A percentile compares a stretch with the other conserved stretches of the same genome.
phyloP scores from a whole-genome alignment of 495 filamentous ascomycete genomes.

The Mytilinidion resinicola region DNA sequence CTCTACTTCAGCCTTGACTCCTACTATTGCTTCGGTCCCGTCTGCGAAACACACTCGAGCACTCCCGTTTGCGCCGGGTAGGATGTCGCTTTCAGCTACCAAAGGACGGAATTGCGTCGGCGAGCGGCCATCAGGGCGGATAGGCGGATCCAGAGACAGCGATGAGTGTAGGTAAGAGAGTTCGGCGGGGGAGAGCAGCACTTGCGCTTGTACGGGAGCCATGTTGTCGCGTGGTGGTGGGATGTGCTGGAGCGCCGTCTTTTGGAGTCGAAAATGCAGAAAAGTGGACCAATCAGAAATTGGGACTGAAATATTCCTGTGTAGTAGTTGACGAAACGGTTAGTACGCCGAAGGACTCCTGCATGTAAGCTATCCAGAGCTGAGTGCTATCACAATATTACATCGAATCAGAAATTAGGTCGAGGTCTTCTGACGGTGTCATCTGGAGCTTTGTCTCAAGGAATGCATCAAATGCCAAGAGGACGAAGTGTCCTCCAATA shows the following conservation, averaged over 20 bases:
- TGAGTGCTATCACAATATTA: too few relatives aligned
- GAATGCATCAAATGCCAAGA: too few relatives aligned
- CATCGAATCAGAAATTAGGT: too few relatives aligned
- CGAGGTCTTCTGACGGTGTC: too few relatives aligned
- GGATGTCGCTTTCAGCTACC: slow-evolving; percentile 78
- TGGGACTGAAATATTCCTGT: neutral
- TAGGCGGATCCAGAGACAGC: slow-evolving; percentile 68
- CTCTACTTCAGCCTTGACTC: slow-evolving; percentile 90
- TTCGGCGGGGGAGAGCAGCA: slow-evolving; percentile 84
- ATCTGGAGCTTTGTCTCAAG: too few relatives aligned
- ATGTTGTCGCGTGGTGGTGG: slow-evolving; percentile 12
- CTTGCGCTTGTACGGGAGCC: slow-evolving; percentile 30
- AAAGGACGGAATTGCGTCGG: slow-evolving; percentile 86
- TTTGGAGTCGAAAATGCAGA: neutral
- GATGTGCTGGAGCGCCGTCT: neutral
- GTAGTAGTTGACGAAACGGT: neutral
- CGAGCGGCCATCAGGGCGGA: slow-evolving; percentile 81
- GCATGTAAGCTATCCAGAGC: too few relatives aligned
- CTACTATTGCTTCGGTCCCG: slow-evolving; percentile 90
- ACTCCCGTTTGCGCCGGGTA: slow-evolving; percentile 84
- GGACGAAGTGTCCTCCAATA: too few relatives aligned
- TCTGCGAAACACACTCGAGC: slow-evolving; percentile 91
- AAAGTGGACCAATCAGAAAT: neutral
- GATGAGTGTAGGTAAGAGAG: slow-evolving; percentile 92
- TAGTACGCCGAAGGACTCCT: too few relatives aligned